Evolutionary conservation across 2,329 filamentous ascomycete species (phyloP).

Genomic region (Diaporthe eres): DNA sequence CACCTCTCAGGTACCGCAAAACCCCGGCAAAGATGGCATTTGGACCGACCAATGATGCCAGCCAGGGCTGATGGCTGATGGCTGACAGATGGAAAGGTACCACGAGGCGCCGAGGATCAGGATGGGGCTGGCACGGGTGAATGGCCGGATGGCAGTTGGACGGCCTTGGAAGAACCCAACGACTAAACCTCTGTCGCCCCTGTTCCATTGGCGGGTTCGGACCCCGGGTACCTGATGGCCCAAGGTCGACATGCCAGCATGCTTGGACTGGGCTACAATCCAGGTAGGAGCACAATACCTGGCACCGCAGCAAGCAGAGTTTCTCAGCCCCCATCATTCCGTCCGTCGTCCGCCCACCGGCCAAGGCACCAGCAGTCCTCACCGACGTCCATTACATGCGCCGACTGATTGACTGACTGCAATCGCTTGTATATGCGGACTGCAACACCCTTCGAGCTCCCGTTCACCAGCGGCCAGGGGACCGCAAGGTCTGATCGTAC

Average conservation of each 20-base stretch:
- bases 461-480: background rate
- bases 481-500: background rate
- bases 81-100: constrained; percentile 14
- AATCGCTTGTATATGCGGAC: background rate
- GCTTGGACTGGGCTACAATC: background rate
- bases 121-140: constrained; percentile 6
- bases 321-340: background rate
- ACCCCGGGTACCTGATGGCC: constrained; percentile 21
- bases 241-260: background rate
- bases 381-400: background rate
- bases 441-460: background rate
- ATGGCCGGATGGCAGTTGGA: background rate
- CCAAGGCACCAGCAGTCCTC: background rate
- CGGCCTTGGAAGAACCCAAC: background rate
- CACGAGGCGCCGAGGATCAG: constrained; percentile 17
- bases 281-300: background rate
- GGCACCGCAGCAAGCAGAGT: background rate
- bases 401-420: background rate
- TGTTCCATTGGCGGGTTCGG: constrained; percentile 18
- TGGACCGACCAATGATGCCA: background rate
- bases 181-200: background rate
- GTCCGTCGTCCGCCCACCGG: background rate
- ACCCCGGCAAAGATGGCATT: background rate
- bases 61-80: background rate
- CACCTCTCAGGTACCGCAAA: background rate